Conservation (phyloP, 768 basidiomycete genomes). For the Xerocomellus intermedius region DNA sequence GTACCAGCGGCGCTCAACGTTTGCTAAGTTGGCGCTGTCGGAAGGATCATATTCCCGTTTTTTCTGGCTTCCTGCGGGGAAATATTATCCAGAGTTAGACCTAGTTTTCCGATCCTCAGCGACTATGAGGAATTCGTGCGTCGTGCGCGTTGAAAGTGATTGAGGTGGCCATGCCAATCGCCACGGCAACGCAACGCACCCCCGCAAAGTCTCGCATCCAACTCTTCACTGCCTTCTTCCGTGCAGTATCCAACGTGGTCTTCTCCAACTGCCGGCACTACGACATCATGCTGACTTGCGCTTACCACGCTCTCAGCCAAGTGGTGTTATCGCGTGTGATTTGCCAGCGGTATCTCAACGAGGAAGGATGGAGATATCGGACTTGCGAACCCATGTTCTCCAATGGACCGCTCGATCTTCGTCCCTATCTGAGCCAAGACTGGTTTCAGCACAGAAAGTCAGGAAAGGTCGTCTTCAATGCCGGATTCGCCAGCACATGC, state of each 20-base stretch:
- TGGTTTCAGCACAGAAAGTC: constrained; percentile 47
- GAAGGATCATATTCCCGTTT: too few relatives aligned
- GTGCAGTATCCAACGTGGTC: constrained; percentile 31
- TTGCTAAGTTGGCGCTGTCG: too few relatives aligned
- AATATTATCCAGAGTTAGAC: too few relatives aligned
- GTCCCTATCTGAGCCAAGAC: constrained; percentile 44
- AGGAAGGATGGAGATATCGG: constrained; percentile 53
- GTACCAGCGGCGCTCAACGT: too few relatives aligned
- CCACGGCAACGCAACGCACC: too few relatives aligned
- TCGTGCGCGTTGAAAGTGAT: too few relatives aligned
- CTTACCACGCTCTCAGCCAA: constrained; percentile 48
- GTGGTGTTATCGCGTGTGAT: constrained; percentile 49
- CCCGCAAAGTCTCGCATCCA: constrained; percentile 25
- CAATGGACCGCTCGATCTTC: constrained; percentile 51
- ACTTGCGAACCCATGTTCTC: constrained; percentile 46
- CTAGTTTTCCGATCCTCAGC: too few relatives aligned
- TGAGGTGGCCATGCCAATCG: too few relatives aligned
- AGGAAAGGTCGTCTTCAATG: constrained; percentile 39
- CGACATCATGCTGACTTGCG: constrained; percentile 48
- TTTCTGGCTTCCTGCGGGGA: too few relatives aligned
- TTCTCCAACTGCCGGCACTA: constrained; percentile 38
- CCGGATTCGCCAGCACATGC: constrained; percentile 44
- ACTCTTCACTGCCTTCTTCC: constrained; percentile 26
- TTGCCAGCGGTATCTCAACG: constrained; percentile 41
- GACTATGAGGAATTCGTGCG: too few relatives aligned